phyloP scores from a whole-genome alignment of 73 alveolate species.

The Paramecium primaurelia region DNA sequence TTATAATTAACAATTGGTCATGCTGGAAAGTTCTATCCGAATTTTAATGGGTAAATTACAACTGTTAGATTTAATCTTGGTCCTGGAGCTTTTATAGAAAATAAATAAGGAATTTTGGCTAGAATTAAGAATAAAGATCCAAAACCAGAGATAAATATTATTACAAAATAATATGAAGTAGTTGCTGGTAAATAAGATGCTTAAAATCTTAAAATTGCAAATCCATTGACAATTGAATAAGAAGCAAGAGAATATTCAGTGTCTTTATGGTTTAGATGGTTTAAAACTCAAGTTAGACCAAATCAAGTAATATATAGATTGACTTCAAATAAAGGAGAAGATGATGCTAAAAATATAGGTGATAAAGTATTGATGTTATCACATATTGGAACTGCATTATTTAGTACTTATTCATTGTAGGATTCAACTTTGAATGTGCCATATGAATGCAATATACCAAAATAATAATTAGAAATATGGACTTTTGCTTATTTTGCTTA shows the following conservation, averaged over 20 bases:
- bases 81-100: conserved; percentile 35
- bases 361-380: background rate
- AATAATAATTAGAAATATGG: background rate
- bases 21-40: conserved; percentile 44
- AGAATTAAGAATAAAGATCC: conserved; percentile 46
- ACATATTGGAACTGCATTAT: background rate
- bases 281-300: background rate
- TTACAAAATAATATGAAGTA: background rate
- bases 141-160: background rate
- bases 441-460: conserved; percentile 35
- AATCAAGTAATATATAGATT: conserved; percentile 29
- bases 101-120: conserved; percentile 23
- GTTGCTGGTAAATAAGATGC: conserved; percentile 18
- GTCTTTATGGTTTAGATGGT: conserved; percentile 28
- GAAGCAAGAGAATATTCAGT: conserved; percentile 37
- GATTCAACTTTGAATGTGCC: background rate
- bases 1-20: conserved; percentile 15
- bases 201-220: background rate
- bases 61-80: conserved; percentile 46
- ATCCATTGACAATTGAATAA: background rate
- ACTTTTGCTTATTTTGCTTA: conserved; percentile 22
- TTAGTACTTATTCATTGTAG: background rate
- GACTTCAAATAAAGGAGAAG: background rate
- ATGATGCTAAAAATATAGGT: conserved; percentile 1
- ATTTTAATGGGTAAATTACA: conserved; percentile 40